phyloP scores from a whole-genome alignment of 1,284 basidiomycete species.

The Schizopora paradoxa region DNA sequence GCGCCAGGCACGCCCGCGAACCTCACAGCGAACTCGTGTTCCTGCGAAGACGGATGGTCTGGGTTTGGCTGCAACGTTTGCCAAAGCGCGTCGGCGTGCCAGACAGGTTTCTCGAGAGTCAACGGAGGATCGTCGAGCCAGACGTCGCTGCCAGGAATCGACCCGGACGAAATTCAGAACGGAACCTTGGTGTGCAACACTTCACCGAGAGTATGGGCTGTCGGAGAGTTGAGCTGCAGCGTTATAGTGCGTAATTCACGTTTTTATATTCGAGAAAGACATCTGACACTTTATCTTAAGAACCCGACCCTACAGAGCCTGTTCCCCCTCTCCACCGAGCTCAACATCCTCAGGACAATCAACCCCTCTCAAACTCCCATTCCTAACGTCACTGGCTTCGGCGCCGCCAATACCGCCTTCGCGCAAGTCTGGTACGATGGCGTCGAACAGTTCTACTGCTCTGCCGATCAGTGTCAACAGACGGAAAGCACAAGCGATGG shows the following conservation, averaged over 20 bases:
- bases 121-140: constrained; percentile 27
- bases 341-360: constrained; percentile 75
- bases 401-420: constrained; percentile 48
- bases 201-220: constrained; percentile 53
- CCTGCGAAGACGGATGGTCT: constrained; percentile 67
- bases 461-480: constrained; percentile 66
- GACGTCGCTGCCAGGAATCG: constrained; percentile 14
- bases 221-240: constrained; percentile 68
- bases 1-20: constrained; percentile 38
- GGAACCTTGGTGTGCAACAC: constrained; percentile 61
- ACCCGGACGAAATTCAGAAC: constrained; percentile 38
- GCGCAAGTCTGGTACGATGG: constrained; percentile 83
- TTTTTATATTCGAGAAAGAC: constrained; percentile 14
- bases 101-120: constrained; percentile 44
- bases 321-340: constrained; percentile 59
- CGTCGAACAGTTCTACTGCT: constrained; percentile 80
- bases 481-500: constrained; percentile 31
- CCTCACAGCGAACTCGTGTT: constrained; percentile 55
- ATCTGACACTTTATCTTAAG: constrained; percentile 31
- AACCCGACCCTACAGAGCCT: constrained; percentile 75
- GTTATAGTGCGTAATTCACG: constrained; percentile 52
- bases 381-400: constrained; percentile 59
- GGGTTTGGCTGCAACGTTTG: constrained; percentile 79
- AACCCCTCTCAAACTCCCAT: constrained; percentile 63
- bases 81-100: constrained; percentile 54